A percentile compares a stretch with the other conserved stretches of the same genome.
Evolutionary conservation across 768 basidiomycete genomes (phyloP).

Genomic region (Rhodotorula sphaerocarpa): DNA sequence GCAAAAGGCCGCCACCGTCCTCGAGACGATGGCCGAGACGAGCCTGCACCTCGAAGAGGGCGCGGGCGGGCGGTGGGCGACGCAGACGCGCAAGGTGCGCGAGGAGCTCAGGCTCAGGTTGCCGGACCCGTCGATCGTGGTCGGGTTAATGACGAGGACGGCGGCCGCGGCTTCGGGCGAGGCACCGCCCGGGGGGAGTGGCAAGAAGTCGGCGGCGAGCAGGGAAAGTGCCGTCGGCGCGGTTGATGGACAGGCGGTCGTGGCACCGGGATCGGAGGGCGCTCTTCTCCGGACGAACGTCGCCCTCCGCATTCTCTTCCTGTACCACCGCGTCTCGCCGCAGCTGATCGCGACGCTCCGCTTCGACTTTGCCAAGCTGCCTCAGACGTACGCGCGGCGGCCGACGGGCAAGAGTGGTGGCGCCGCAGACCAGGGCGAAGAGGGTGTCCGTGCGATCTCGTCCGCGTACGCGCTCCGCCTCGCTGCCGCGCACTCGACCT

Average conservation of each 20-base stretch:
- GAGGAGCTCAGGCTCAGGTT: slow-evolving; percentile 52
- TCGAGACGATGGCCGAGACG: slow-evolving; percentile 50
- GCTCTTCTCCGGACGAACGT: slow-evolving; percentile 60
- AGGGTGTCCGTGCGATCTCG: slow-evolving; percentile 41
- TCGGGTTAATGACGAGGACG: slow-evolving; percentile 53
- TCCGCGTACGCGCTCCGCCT: slow-evolving; percentile 57
- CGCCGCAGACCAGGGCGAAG: not conserved
- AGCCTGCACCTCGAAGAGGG: slow-evolving; percentile 49
- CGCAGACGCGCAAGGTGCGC: slow-evolving; percentile 65
- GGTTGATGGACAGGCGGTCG: no score
- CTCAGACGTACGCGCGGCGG: slow-evolving; percentile 20
- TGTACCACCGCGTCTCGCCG: slow-evolving; percentile 74
- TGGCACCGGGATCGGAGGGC: slow-evolving; percentile 40
- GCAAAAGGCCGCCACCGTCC: slow-evolving; percentile 58
- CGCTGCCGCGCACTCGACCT: slow-evolving; percentile 56
- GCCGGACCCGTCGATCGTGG: slow-evolving; percentile 77
- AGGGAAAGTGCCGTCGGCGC: not conserved
- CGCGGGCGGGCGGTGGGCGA: slow-evolving; percentile 59
- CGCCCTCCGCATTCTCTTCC: slow-evolving; percentile 69
- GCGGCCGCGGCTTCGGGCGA: slow-evolving; percentile 10
- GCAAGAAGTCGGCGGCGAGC: not conserved
- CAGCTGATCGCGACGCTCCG: slow-evolving; percentile 64
- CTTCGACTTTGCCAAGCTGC: slow-evolving; percentile 76
- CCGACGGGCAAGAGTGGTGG: not conserved
- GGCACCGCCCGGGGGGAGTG: no score